Percentiles rank a stretch among this genome's conserved stretches.
Conservation (phyloP, 83 land plant genomes). For the Thuja plicata region DNA sequence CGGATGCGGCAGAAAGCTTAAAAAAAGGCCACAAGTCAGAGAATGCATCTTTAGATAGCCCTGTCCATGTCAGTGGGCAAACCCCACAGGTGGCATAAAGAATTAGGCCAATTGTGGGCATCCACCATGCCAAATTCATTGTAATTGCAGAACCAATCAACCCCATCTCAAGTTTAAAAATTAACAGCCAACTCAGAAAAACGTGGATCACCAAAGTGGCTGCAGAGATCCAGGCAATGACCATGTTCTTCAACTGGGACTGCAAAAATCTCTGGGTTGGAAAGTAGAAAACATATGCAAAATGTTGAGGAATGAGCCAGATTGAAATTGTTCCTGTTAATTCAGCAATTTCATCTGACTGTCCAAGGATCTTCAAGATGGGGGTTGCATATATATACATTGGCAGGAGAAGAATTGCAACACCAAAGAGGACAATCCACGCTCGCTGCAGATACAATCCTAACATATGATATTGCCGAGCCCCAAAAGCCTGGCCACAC, state of each 20-base stretch:
- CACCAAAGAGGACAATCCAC: slow-evolving; percentile 23
- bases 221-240: slow-evolving; percentile 15
- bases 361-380: slow-evolving; percentile 39
- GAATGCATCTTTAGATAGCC: slow-evolving; percentile 17
- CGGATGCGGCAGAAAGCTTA: slow-evolving; percentile 14
- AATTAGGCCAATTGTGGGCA: slow-evolving; percentile 18
- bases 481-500: slow-evolving; percentile 55
- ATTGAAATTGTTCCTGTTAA: slow-evolving; percentile 21
- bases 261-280: slow-evolving; percentile 34
- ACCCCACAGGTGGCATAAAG: slow-evolving; percentile 22
- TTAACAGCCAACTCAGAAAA: slow-evolving; percentile 19
- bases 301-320: slow-evolving; percentile 35
- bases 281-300: slow-evolving; percentile 22
- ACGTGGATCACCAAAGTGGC: slow-evolving; percentile 10
- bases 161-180: slow-evolving; percentile 10
- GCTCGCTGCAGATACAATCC: slow-evolving; percentile 45
- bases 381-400: slow-evolving; percentile 30
- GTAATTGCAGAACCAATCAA: slow-evolving; percentile 14
- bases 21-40: slow-evolving; percentile 19
- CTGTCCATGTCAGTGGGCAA: slow-evolving; percentile 29
- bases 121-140: slow-evolving; percentile 19
- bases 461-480: slow-evolving; percentile 36
- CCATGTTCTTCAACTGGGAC: slow-evolving; percentile 20
- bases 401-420: slow-evolving; percentile 22
- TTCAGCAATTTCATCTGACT: slow-evolving; percentile 21